Base-by-base conservation (phyloP, 2,329 filamentous ascomycete genomes). In the Cladosporium sp. region DNA sequence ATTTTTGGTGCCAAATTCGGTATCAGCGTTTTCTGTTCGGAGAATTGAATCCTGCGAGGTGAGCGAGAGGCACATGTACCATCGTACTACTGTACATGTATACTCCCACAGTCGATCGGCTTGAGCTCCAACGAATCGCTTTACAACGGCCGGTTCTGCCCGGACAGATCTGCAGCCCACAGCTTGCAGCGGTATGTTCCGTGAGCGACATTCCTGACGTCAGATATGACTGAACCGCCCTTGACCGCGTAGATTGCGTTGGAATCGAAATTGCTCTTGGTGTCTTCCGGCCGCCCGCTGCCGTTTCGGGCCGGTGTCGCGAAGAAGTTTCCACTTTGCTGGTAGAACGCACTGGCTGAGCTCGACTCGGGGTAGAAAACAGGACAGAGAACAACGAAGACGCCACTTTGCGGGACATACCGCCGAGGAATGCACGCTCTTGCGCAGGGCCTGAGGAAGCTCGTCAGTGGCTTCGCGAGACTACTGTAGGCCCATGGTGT, bases 291-390 rank as follows among this genome's bases (percentile, higher is more conserved):
- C 22, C 9, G 22, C 22, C 22, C 22, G 22, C 22, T 41, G 45
- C 45, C 45, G 45, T 48, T 27, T 48, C 45, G 45, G 45, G 36
- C 45, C 45, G 45, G 22, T 15, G 37, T 48, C 27, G 15, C 37
- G 27, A 41, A 24, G 29, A 34, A 41, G 36, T 48, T 39, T 41
- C 45, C 27, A n/a, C 15, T 24, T 11, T 7, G 32, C 19, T 41
- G 24, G 15, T 22, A 12, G 22, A 27, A 5, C 4, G 9, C 9
- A 27, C 5, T 27, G 22, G 22, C 22, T 27, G 5, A n/a, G 27
- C 24, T 13, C 5, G 6, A 13, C n/a, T 34, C 32, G 32, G n/a
- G 22, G 4, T 4, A 27, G 9, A 15, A 34, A 34, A 34, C 32
- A 34, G 32, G 32, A 15, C 32, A 34, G 4, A 12, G 32, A 5